Base-by-base conservation (phyloP, 305 asterid species). In the Fraxinus albicans region DNA sequence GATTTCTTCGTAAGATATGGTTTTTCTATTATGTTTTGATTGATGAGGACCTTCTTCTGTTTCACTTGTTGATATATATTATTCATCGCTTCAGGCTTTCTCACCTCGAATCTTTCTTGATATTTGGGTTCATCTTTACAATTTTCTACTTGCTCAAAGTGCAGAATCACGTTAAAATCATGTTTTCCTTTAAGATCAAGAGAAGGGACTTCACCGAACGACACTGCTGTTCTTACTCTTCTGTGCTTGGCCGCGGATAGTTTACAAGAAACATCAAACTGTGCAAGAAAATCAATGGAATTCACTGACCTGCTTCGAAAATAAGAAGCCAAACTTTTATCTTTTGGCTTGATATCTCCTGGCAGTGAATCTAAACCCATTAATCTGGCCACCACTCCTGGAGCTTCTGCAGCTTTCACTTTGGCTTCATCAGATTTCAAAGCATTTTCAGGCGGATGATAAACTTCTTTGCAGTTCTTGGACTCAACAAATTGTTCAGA, bases 351-450 rank as follows among this genome's bases (percentile, higher is more conserved):
- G 38, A 76, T 72, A 15, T 55, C 34, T 53, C 8, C 10, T 15
- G 96, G 94, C 23, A 89, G 83, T 1, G 93, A 86, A 5, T 92
- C 96, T 79, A 92, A 69, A 12, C 96, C 94, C 96, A 92, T 92
- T 70, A 92, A 77, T 42, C 87, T 90, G 10, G 96, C 96, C 53
- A 92, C 96, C 6, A 92, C 80, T 29, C 96, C 93, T 5, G 93
- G 92, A 15, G 77, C 79, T 36, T 36, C 38, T 40, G 80, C 29
- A 8, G 47, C 80, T 58, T 77, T 80, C 29, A 12, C 84, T 77
- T 44, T 83, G 60, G 3, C 72, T 12, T 36, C 74, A 73, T 33
- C 82, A 25, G 35, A 17, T 25, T 47, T 63, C 34, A 58, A 75
- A 73, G n/a, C 44, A 15, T 60, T 31, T 44, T 65, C 80, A 1